Base-by-base conservation (phyloP, 495 filamentous ascomycete genomes). In the Geopyxis carbonaria region DNA sequence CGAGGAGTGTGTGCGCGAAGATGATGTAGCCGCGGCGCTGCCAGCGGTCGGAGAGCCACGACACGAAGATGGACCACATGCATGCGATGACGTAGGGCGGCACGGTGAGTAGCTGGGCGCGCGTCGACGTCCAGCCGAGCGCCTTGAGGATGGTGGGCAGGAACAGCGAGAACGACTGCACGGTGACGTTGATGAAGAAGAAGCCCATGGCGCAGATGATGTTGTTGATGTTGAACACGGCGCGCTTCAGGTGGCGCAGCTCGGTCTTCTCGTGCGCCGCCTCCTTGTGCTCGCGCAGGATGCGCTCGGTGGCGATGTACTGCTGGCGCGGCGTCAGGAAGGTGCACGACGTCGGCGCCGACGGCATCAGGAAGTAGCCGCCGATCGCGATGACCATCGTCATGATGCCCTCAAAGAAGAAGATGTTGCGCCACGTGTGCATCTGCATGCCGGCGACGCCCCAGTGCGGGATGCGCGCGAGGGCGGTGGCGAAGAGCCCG, bases 131-230 rank as follows among this genome's bases (percentile, higher is more conserved):
- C 59, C 75, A 85, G 3, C 78, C 76, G 8, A 84, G 65, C 9
- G 68, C 65, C 27, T 62, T 65, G 47, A 84, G 78, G 43, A 84
- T 84, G 1, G 75, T 79, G 1, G 76, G 77, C 66, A 84, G 49
- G 42, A 92, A 92, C 10, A 91, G 63, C 4, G 78, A 78, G 20
- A 83, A 61, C 0, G 78, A 82, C 53, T 89, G 89, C 2, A 87
- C 65, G 3, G 79, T 77, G 8, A 87, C 57, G 38, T 72, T 76
- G 66, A 80, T 70, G 6, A 77, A 78, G 50, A 83, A 75, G 46
- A 82, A 84, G 0, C 67, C 71, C 0, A 83, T 48, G 1, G 76
- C 74, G 47, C 83, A 83, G 0, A 89, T 62, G 67, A 75, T 78
- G 44, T 77, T 73, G 53, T 81, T 84, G 11, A 73, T 67, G 36